Base-by-base conservation (phyloP, 257 asterid species). In the Nicotiana benthamiana region DNA sequence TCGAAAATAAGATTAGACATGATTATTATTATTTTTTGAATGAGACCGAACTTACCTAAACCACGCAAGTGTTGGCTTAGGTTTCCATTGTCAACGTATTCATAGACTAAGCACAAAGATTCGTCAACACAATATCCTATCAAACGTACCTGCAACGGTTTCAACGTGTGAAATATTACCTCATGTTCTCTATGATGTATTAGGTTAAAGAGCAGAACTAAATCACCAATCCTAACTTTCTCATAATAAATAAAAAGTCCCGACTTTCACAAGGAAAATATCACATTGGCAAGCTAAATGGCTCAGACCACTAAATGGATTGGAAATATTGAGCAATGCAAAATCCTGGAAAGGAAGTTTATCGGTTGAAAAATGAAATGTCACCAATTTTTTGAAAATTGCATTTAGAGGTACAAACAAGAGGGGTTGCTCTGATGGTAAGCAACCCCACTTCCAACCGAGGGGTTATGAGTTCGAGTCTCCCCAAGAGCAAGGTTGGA, bases 81-180 rank as follows among this genome's bases (percentile, higher is more conserved):
- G 88, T 94, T 94, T 15, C 97, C 98, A 53, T 92, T 92, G 84
- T 94, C 93, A 66, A 94, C 81, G 89, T 89, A 94, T 83, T 94
- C 98, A 8, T 92, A 94, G 20, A 92, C 98, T n/a, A 94, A 87
- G 86, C 87, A 92, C 88, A 92, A 83, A 5, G 95, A 94, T 74
- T 92, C 93, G 84, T 92, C 92, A 4, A 94, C 88, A 36, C 97
- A 91, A 76, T 92, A 94, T 82, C 97, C 98, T 75, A 94, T 94
- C 70, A 94, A 87, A 78, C 86, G 94, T 80, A 94, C 98, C 98
- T 94, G 86, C 86, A 82, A 83, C 65, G 61, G 12, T 46, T 17
- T 62, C 32, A 32, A 20, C 74, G 4, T 0, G 74, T 46, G 40
- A 77, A 77, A 34, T 32, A 43, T 52, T 80, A 66, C 61, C n/a